Evolutionary conservation across 2,329 filamentous ascomycete genomes (phyloP), one percentile per base, ranked within the genome.

Genomic region (Colletotrichum echinochloae): DNA sequence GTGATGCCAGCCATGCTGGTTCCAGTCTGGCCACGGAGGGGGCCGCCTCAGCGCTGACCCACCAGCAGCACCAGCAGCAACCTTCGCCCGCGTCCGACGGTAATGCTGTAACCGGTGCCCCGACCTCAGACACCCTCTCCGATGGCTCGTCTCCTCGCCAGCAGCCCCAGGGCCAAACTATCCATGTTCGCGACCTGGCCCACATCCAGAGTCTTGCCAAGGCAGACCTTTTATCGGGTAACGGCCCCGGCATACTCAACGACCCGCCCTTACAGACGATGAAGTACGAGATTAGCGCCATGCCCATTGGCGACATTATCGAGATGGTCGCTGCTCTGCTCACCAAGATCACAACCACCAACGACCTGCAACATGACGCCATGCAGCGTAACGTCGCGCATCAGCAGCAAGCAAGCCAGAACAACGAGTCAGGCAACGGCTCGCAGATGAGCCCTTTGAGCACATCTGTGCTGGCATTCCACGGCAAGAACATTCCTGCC

Each of bases 281-380:
- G 82, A 90, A 89, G 78, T 99, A 97, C 79, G 96, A 98, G 81
- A 98, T 99, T 76, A 98, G 95, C 82, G 93, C 90, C 63, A 98
- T 99, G 95, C 96, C 96, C 62, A 97, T 98, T 65, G 90, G 92
- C 74, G 95, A 99, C 78, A 94, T 99, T 75, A 99, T 99, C 78
- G 95, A 98, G 81, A 98, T 99, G 96, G 96, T 99, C 5, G 96
- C 96, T 5, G 96, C 95, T 8, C 87, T 99, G 30, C 85, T 99
- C 72, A 97, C 95, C 66, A 98, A 98, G 81, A 99, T 99, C 76
- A 98, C 96, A 7, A 94, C 94, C 4, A 98, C 95, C 67, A 99
- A 99, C 79, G 96, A 99, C 79, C 85, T 92, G 61, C 95, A 98
- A 79, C 95, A 98, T 81, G 94, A 98, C 79, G 93, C 95, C 73